Evolutionary conservation across 1,284 basidiomycete genomes (phyloP), one percentile per base, ranked within the genome.

Genomic region (Cutaneotrichosporon cyanovorans): DNA sequence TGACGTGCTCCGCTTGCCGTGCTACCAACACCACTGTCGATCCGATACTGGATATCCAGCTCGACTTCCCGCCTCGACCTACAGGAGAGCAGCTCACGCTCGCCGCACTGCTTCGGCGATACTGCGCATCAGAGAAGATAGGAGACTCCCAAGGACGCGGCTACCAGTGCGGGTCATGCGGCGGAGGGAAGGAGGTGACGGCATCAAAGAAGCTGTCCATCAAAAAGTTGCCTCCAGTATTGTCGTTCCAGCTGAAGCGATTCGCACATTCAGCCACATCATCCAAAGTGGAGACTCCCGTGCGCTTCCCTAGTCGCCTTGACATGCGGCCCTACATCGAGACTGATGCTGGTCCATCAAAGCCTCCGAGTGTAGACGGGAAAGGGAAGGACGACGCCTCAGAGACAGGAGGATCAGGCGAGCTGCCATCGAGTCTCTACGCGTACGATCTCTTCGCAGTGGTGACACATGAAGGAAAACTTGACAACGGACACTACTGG

Each of bases 181-280:
- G 66, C 5, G 65, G 66, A 18, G 66, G 65, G 7, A 40, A 41
- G 12, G 62, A 61, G 9, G 59, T 60, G 22, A 61, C 62, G 55
- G 85, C 85, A 0, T 86, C 79, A 57, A 91, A 92, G 63, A 83
- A 87, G 37, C 72, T 97, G 42, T 86, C 82, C 55, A 82, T 97
- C 58, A 80, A 79, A 46, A 84, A 84, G 53, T 76, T 98, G 4
- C 91, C 93, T 0, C 85, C 88, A 0, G 89, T 95, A 1, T 75
- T 98, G 37, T 89, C 86, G 58, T 88, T 97, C 59, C 93, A 97
- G 68, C 84, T 98, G 73, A 98, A 97, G 78, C 83, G 92, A 4
- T 97, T 96, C 67, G 92, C 95, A 61, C 90, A 96, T 60, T 84
- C 82, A 62, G 78, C 80, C 2, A 76, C 78, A 20, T 79, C 86